Conservation (phyloP, 805 yeast species). For the Starmerella sp. region DNA sequence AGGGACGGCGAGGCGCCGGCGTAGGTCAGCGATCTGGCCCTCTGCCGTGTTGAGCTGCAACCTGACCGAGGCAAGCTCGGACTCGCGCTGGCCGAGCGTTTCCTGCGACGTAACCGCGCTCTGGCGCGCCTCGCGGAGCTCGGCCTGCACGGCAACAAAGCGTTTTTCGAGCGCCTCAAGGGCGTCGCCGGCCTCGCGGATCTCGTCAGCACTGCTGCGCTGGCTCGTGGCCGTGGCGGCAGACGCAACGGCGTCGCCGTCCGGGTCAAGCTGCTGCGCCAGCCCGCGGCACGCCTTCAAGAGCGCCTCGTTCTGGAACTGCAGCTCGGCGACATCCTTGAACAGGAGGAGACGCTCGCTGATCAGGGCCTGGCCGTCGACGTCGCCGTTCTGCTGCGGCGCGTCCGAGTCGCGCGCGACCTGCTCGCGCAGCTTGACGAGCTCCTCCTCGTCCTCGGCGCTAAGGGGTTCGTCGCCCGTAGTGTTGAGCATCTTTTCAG, state of each 20-base stretch:
- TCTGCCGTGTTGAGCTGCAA: not conserved
- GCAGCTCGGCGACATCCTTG: slow-evolving; percentile 53
- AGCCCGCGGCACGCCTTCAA: slow-evolving; percentile 57
- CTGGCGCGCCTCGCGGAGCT: not conserved
- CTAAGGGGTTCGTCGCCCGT: slow-evolving; percentile 53
- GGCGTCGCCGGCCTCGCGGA: slow-evolving; percentile 29
- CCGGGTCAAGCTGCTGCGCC: slow-evolving; percentile 39
- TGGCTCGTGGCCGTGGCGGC: slow-evolving; percentile 13
- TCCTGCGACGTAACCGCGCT: not conserved
- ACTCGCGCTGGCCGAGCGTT: not conserved
- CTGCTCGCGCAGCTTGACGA: slow-evolving; percentile 42
- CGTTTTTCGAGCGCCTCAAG: slow-evolving; percentile 26
- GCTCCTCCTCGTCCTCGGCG: slow-evolving; percentile 50
- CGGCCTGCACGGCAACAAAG: not conserved
- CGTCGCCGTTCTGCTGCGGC: not conserved
- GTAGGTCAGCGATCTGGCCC: not conserved
- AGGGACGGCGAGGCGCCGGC: not conserved
- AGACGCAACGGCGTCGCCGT: slow-evolving; percentile 4
- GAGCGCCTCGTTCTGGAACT: slow-evolving; percentile 63
- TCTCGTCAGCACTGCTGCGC: slow-evolving; percentile 27
- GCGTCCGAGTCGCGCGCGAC: slow-evolving; percentile 17
- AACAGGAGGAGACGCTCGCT: slow-evolving; percentile 65
- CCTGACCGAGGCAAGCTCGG: not conserved
- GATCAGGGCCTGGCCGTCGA: slow-evolving; percentile 34
- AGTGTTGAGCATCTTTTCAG: slow-evolving; percentile 45